Evolutionary conservation across 2,329 filamentous ascomycete species (phyloP), one percentile per base, ranked within the genome.

Genomic region (Colletotrichum falcatum): DNA sequence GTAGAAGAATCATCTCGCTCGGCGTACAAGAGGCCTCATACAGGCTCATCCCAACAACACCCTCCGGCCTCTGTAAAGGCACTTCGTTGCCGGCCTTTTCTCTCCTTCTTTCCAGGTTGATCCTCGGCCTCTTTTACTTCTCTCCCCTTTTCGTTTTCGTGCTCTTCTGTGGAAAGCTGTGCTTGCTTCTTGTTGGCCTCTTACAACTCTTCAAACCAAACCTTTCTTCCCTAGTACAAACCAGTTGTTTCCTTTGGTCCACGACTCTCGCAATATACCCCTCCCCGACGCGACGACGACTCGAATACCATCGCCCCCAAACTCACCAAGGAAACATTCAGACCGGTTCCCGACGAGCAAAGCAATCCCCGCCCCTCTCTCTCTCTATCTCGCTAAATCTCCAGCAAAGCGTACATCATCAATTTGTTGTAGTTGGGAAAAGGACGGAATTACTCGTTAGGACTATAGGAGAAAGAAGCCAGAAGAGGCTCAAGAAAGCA

Each of bases 71-170:
- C 53, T 72, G 67, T 63, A 75, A 70, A 68, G 76, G 75, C 75
- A 77, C 58, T 39, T 60, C 61, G 67, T 39, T 63, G 70, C 67
- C 54, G 53, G 66, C 56, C 67, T 68, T n/a, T 74, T 73, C 73
- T 78, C 82, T 75, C 73, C 71, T 86, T 86, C 84, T 79, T 83
- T 83, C 84, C 85, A 85, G 87, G 87, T 88, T 88, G 87, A 88
- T 82, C 86, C 86, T 88, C 80, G 86, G 85, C 83, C 80, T 72
- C 78, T 75, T 83, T 85, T 72, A 71, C 76, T 77, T 76, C 74
- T 77, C 76, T 60, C 42, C 48, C 49, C 51, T 55, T 51, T 33
- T 54, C 33, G 33, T 59, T 23, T 44, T 61, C 58, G 44, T 70
- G 23, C 35, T 37, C 5, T 66, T 58, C 63, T 62, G 63, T 53